Evolutionary conservation across 75 land plant species (phyloP).

Genomic region (Cupressus sempervirens): DNA sequence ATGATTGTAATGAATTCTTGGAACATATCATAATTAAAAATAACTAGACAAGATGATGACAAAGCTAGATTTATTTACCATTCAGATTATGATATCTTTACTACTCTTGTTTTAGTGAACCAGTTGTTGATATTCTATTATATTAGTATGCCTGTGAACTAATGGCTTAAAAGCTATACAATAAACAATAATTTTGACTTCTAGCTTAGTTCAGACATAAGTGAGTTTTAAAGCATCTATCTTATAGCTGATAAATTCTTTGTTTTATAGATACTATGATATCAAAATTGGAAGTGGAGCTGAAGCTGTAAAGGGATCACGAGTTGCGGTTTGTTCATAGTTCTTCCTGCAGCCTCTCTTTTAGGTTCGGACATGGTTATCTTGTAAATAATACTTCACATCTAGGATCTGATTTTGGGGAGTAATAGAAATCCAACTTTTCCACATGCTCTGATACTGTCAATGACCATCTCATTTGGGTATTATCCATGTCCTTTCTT

Average conservation of each 20-base stretch:
- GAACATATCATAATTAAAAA: not conserved
- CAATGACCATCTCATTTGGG: not conserved
- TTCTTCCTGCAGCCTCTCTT: conserved; percentile 3
- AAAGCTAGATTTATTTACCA: not conserved
- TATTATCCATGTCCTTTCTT: not conserved
- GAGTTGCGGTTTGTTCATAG: conserved; percentile 81
- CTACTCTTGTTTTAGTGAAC: not conserved
- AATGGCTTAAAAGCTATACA: not conserved
- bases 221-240: not conserved
- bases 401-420: not conserved
- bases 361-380: conserved; percentile 12
- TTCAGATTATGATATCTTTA: not conserved
- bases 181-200: not conserved
- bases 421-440: not conserved
- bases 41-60: not conserved
- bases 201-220: not conserved
- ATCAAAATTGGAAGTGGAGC: conserved; percentile 84
- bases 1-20: not conserved
- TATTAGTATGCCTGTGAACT: not conserved
- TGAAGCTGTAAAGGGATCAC: conserved; percentile 81
- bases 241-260: not conserved
- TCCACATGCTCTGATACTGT: not conserved
- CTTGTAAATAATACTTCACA: not conserved
- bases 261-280: conserved; percentile 80
- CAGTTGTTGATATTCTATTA: not conserved